Base-by-base conservation (phyloP, 768 basidiomycete genomes). In the Mycena capillaripes region DNA sequence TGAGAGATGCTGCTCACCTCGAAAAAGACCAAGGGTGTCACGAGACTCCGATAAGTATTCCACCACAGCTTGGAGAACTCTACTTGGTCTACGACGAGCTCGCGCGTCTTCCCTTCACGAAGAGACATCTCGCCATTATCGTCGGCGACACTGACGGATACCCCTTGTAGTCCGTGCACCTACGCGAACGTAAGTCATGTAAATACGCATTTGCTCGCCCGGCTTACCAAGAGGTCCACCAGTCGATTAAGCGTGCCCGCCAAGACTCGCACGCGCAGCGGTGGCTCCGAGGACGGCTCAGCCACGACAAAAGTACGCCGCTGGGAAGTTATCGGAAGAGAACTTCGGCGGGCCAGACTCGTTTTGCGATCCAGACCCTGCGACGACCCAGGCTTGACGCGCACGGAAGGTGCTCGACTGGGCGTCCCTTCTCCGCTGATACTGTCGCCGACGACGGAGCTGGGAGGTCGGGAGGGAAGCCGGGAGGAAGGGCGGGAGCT, bases 101-200 rank as follows among this genome's bases (percentile, higher is more conserved):
- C 91, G 38, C 93, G 85, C 0, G 92, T 93, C 83, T 90, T 93
- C 2, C 91, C 90, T 73, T 94, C 93, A 25, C 90, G 84, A 50
- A 96, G 80, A 0, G 93, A 90, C 84, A 93, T 94, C 80, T 96
- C 94, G 0, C 95, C 95, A 75, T 95, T 95, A 77, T 96, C 95
- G 74, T 96, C 95, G 0, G 95, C 90, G 5, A 95, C 92, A 0
- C 93, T 92, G 0, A 95, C 93, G 0, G 92, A 92, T 5, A 96
- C 90, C 36, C 91, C 91, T 57, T 90, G 90, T 23, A 96, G 83
- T 4, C 95, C 95, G 76, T 93, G 92, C 0, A 94, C n/a, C n/a
- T n/a, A n/a, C n/a, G n/a, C n/a, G n/a, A n/a, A n/a, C n/a, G n/a
- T n/a, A n/a, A n/a, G n/a, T n/a, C n/a, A n/a, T n/a, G n/a, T n/a